A percentile compares a stretch with the other conserved stretches of the same genome.
phyloP scores from a whole-genome alignment of 495 filamentous ascomycete species.

The Articulospora tetracladia region DNA sequence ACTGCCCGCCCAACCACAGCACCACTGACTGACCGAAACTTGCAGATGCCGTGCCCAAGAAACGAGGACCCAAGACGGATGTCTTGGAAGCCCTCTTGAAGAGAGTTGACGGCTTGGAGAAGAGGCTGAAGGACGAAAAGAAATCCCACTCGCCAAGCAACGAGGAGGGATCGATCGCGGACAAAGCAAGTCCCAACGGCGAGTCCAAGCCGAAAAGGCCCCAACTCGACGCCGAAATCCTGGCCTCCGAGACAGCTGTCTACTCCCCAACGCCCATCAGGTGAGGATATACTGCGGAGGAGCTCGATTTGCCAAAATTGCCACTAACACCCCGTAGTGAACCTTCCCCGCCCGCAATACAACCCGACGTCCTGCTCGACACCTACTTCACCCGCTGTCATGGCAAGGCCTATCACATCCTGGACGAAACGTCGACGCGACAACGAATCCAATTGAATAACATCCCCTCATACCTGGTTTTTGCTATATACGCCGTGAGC shows the following conservation, averaged over 20 bases:
- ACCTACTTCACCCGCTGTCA: conserved; percentile 74
- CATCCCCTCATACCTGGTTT: conserved; percentile 56
- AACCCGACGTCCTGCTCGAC: conserved; percentile 63
- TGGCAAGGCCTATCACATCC: conserved; percentile 71
- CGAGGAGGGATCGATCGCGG: conserved; percentile 36
- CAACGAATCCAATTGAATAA: conserved; percentile 64
- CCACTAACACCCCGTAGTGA: conserved; percentile 26
- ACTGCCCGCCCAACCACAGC: too few species aligned
- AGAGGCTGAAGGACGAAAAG: conserved; percentile 54
- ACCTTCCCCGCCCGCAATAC: conserved; percentile 29
- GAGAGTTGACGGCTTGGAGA: conserved; percentile 79
- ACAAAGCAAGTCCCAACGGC: conserved; percentile 25
- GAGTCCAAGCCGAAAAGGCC: conserved; percentile 19
- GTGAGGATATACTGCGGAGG: conserved; percentile 12
- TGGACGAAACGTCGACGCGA: conserved; percentile 68
- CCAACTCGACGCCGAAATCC: conserved; percentile 14
- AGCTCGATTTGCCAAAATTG: neutral
- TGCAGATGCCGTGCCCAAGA: conserved; percentile 87
- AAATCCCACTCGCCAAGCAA: conserved; percentile 51
- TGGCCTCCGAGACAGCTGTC: conserved; percentile 27
- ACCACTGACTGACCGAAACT: conserved; percentile 4
- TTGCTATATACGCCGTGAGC: conserved; percentile 72
- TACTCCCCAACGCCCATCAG: conserved; percentile 33
- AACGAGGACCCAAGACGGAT: conserved; percentile 83
- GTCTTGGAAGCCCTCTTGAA: conserved; percentile 81